These are phyloP conservation scores for Pythium grandisporangium DNA, from an alignment of 352 stramenopile species.

Conservation along the genomic window DNA sequence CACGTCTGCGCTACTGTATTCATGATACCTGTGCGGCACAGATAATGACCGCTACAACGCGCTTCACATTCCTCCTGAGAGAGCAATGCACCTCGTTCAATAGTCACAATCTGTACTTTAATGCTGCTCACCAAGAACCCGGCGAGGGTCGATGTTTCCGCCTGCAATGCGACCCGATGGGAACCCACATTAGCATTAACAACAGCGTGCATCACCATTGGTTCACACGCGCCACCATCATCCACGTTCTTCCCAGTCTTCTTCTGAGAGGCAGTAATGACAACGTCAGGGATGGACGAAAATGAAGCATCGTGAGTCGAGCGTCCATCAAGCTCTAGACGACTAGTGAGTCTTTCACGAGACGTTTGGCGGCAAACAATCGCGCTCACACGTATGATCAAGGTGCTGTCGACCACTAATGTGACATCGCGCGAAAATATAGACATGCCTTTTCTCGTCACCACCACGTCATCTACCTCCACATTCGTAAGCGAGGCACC, in stretches of 20 bases:
- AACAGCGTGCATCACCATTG: constrained; percentile 33
- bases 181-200: constrained; percentile 16
- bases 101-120: constrained; percentile 21
- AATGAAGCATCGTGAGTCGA: constrained; percentile 32
- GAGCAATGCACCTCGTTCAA: constrained; percentile 28
- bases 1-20: constrained; percentile 22
- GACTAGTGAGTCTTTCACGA: constrained; percentile 23
- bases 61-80: constrained; percentile 24
- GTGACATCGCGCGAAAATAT: too few species aligned
- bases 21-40: constrained; percentile 34
- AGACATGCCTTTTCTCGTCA: too few species aligned
- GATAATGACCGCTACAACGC: constrained; percentile 23
- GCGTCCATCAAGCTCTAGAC: constrained; percentile 18
- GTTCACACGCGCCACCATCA: constrained; percentile 29
- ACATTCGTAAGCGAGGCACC: not conserved
- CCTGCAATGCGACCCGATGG: constrained; percentile 22
- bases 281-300: constrained; percentile 16
- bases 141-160: constrained; percentile 21
- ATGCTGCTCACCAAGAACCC: constrained; percentile 30
- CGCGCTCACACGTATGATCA: constrained; percentile 28
- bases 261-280: too few species aligned
- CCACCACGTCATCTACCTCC: not conserved
- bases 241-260: too few species aligned
- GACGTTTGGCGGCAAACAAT: constrained; percentile 34
- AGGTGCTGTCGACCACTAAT: constrained; percentile 19